Evolutionary conservation across 2,329 filamentous ascomycete genomes (phyloP).

Genomic region (Hymenoscyphus occultus): DNA sequence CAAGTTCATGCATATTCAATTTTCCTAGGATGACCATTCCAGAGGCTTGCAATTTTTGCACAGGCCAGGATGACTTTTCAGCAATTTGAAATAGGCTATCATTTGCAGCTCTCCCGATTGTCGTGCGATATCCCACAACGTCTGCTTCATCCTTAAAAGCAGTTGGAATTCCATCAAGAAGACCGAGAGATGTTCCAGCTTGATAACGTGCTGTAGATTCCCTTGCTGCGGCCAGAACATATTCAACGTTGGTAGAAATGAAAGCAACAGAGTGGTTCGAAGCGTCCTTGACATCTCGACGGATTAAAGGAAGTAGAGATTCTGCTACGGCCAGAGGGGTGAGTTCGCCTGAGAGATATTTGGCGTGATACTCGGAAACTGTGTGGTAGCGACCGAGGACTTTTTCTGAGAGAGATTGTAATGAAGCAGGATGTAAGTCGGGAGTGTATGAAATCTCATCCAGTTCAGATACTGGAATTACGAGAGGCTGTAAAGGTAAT

Average conservation of each 20-base stretch:
- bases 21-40: conserved; percentile 76
- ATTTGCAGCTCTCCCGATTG: conserved; percentile 69
- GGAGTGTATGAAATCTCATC: conserved; percentile 19
- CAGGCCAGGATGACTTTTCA: conserved; percentile 69
- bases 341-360: conserved; percentile 66
- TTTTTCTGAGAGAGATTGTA: conserved; percentile 41
- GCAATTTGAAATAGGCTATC: conserved; percentile 73
- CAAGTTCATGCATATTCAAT: conserved; percentile 80
- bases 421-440: conserved; percentile 43
- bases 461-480: conserved; percentile 42
- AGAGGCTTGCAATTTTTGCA: conserved; percentile 58
- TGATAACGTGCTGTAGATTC: conserved; percentile 73
- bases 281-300: conserved; percentile 50
- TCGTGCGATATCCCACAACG: conserved; percentile 68
- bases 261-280: conserved; percentile 70
- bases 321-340: conserved; percentile 73
- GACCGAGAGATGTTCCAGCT: conserved; percentile 59
- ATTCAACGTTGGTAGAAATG: conserved; percentile 61
- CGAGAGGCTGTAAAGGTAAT: conserved; percentile 46
- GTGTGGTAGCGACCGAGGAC: conserved; percentile 60
- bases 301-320: conserved; percentile 68
- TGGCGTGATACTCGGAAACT: conserved; percentile 71
- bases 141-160: conserved; percentile 81
- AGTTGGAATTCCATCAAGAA: conserved; percentile 79
- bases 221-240: conserved; percentile 64